phyloP scores from a whole-genome alignment of 352 stramenopile genomes.

The Aphanomyces astaci region DNA sequence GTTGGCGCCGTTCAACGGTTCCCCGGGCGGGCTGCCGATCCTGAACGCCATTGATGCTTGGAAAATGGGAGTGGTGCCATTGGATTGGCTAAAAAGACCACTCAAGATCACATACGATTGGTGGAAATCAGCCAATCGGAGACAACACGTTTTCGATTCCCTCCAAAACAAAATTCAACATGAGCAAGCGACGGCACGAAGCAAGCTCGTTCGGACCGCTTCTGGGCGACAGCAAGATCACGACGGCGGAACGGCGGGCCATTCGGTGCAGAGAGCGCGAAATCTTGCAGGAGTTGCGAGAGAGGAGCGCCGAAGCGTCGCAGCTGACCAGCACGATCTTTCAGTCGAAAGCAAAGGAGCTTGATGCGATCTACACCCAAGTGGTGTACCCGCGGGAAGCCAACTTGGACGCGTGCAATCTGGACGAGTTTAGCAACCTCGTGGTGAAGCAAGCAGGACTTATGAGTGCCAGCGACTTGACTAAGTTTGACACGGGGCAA shows the following conservation, averaged over 20 bases:
- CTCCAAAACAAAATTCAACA: not conserved
- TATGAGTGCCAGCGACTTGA: slow-evolving; percentile 60
- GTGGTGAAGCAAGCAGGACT: slow-evolving; percentile 67
- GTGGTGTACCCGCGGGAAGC: slow-evolving; percentile 75
- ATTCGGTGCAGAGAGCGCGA: slow-evolving; percentile 72
- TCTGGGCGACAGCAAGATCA: slow-evolving; percentile 32
- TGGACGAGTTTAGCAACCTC: slow-evolving; percentile 72
- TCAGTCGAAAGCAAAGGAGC: slow-evolving; percentile 44
- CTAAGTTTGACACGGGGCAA: slow-evolving; percentile 66
- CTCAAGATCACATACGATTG: not conserved
- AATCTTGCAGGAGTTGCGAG: slow-evolving; percentile 60
- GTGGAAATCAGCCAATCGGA: not conserved
- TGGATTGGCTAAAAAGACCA: slow-evolving; percentile 6
- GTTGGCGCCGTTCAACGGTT: not conserved
- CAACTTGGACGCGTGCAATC: slow-evolving; percentile 71
- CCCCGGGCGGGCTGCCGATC: not conserved
- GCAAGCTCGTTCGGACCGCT: not conserved
- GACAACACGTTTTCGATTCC: not conserved
- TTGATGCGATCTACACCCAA: slow-evolving; percentile 68
- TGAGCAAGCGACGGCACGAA: not conserved
- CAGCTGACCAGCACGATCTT: slow-evolving; percentile 56
- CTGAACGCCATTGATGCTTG: not conserved
- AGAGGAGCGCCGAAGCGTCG: slow-evolving; percentile 58
- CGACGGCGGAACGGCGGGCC: slow-evolving; percentile 55
- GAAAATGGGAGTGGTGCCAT: not conserved